phyloP scores from a whole-genome alignment of 116 monocot species.

The Dioscorea cayenensis region DNA sequence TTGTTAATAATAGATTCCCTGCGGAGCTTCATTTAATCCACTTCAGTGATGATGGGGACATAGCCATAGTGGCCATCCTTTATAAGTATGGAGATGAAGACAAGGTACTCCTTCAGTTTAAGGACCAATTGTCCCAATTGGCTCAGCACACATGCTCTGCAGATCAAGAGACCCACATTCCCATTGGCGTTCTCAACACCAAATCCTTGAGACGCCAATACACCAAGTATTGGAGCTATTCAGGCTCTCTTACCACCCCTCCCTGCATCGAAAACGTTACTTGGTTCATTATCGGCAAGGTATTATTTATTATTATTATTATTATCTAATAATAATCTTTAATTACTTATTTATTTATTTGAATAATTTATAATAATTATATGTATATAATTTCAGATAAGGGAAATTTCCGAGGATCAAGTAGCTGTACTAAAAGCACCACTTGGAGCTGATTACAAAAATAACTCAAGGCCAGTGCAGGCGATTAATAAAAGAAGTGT shows the following conservation, averaged over 20 bases:
- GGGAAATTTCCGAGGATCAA: not conserved
- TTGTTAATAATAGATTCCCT: not conserved
- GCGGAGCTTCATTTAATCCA: not conserved
- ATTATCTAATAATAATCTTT: too few relatives aligned
- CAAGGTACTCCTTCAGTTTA: conserved; percentile 13
- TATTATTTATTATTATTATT: too few relatives aligned
- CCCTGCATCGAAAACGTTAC: conserved; percentile 44
- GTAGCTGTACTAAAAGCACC: too few relatives aligned
- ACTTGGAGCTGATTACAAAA: not conserved
- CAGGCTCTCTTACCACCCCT: conserved; percentile 37
- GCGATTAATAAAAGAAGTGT: not conserved
- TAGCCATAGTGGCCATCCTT: not conserved
- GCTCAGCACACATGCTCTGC: conserved; percentile 6
- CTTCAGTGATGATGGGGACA: not conserved
- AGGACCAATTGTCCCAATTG: conserved; percentile 18
- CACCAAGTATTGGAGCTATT: conserved; percentile 30
- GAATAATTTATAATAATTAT: too few relatives aligned
- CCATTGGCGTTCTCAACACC: conserved; percentile 16
- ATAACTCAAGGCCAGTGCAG: not conserved
- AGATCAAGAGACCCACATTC: conserved; percentile 20
- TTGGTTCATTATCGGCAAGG: conserved; percentile 38
- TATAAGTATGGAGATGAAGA: not conserved
- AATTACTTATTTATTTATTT: too few relatives aligned
- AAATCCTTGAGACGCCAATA: conserved; percentile 14
- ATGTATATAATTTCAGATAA: too few relatives aligned